A percentile compares a stretch with the other conserved stretches of the same genome.
Evolutionary conservation across 306 rosid genomes (phyloP).

Genomic region (Citrullus amarus): DNA sequence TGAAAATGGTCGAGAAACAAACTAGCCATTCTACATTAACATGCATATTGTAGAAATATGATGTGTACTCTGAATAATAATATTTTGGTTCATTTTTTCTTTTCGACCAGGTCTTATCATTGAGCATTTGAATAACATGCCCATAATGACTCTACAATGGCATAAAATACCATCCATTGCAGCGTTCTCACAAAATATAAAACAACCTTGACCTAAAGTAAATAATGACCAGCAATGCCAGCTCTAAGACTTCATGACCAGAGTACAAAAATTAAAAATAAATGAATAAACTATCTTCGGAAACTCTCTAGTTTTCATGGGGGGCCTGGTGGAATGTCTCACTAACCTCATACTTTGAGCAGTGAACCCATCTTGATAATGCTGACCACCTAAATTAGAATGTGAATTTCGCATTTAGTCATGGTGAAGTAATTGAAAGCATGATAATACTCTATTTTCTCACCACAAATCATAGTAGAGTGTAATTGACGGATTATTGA

Average conservation of each 20-base stretch:
- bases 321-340: neutral
- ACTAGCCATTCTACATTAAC: neutral
- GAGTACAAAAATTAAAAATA: too few species aligned
- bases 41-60: neutral
- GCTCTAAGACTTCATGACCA: neutral
- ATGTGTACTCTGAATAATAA: neutral
- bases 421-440: conserved; percentile 9
- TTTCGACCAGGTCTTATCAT: neutral
- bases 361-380: conserved; percentile 79
- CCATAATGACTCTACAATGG: neutral
- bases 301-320: neutral
- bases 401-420: conserved; percentile 12
- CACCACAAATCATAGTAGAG: neutral
- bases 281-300: too few species aligned
- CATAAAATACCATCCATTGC: neutral
- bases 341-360: conserved; percentile 85
- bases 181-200: neutral
- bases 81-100: neutral
- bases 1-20: neutral
- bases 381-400: conserved; percentile 58
- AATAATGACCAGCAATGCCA: neutral
- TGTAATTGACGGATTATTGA: neutral
- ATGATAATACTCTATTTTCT: neutral
- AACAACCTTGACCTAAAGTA: neutral
- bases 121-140: neutral